Evolutionary conservation across 2,329 filamentous ascomycete species (phyloP).

Genomic region (Exophiala spinifera): DNA sequence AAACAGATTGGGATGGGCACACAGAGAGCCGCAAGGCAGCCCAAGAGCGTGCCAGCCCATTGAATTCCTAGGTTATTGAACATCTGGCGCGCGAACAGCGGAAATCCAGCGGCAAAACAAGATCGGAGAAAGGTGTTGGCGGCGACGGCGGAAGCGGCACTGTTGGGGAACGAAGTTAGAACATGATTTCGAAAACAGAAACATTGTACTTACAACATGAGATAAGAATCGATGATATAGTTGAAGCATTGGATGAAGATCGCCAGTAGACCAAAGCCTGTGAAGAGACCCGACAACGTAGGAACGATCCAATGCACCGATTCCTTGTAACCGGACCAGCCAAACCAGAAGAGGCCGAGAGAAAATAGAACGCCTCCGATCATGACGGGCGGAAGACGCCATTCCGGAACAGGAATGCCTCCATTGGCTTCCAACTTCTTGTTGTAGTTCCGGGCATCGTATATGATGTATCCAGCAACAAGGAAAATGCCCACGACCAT

Average conservation of each 20-base stretch:
- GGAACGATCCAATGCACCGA: slow-evolving; percentile 43
- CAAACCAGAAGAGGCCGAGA: slow-evolving; percentile 72
- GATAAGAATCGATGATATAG: slow-evolving; percentile 59
- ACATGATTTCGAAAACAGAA: background rate
- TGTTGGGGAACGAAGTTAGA: slow-evolving; percentile 18
- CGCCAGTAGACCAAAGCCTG: slow-evolving; percentile 56
- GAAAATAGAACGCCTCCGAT: slow-evolving; percentile 53
- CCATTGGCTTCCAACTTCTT: slow-evolving; percentile 67
- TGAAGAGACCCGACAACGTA: slow-evolving; percentile 49
- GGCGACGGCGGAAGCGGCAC: slow-evolving; percentile 50
- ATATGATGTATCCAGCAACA: slow-evolving; percentile 62
- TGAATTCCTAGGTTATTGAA: slow-evolving; percentile 51
- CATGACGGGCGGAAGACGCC: slow-evolving; percentile 55
- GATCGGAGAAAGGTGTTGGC: slow-evolving; percentile 51
- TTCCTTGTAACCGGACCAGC: slow-evolving; percentile 61
- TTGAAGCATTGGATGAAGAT: slow-evolving; percentile 59
- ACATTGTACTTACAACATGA: slow-evolving; percentile 46
- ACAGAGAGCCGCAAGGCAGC: slow-evolving; percentile 35
- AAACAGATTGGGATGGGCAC: slow-evolving; percentile 41
- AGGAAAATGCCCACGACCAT: slow-evolving; percentile 73
- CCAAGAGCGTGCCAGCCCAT: slow-evolving; percentile 39
- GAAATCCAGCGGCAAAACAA: slow-evolving; percentile 42
- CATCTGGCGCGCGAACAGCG: slow-evolving; percentile 56
- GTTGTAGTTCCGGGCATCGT: slow-evolving; percentile 64
- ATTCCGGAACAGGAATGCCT: slow-evolving; percentile 55